Percentiles rank a stretch among this genome's conserved stretches.
phyloP scores from a whole-genome alignment of 1,284 basidiomycete genomes.

The Cryptococcus sp. region DNA sequence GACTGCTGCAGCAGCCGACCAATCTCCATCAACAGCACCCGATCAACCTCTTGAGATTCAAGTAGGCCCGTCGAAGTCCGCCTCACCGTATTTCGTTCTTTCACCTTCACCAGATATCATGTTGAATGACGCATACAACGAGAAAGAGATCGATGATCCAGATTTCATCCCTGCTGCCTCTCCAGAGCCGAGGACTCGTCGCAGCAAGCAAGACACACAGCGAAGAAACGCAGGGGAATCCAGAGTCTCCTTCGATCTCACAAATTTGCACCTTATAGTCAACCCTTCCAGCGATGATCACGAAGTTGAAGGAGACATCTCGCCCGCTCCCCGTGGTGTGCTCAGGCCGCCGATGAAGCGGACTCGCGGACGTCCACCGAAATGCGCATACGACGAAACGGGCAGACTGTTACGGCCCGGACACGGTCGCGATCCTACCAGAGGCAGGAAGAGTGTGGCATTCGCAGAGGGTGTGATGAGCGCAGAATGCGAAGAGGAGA shows the following conservation, averaged over 20 bases:
- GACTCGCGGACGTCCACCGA: background rate
- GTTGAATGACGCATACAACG: slow-evolving; percentile 26
- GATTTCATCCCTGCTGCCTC: slow-evolving; percentile 23
- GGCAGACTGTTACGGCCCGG: no score
- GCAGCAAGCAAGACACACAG: slow-evolving; percentile 1
- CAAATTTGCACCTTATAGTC: no score
- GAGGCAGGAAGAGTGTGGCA: no score
- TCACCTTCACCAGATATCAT: slow-evolving; percentile 24
- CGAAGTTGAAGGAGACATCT: background rate
- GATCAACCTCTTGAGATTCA: background rate
- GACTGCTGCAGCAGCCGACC: no score
- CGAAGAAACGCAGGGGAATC: background rate
- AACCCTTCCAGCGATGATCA: no score
- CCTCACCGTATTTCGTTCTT: background rate
- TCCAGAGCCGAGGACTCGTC: background rate
- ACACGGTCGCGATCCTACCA: no score
- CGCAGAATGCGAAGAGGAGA: background rate
- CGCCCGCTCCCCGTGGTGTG: background rate
- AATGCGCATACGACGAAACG: background rate
- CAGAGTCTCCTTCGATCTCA: no score
- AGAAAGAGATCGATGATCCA: slow-evolving; percentile 23
- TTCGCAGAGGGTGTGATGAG: no score
- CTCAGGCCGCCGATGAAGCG: background rate
- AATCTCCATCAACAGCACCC: background rate
- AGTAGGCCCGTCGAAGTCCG: background rate